phyloP scores from a whole-genome alignment of 1,284 basidiomycete species.

The Coniophora puteana region DNA sequence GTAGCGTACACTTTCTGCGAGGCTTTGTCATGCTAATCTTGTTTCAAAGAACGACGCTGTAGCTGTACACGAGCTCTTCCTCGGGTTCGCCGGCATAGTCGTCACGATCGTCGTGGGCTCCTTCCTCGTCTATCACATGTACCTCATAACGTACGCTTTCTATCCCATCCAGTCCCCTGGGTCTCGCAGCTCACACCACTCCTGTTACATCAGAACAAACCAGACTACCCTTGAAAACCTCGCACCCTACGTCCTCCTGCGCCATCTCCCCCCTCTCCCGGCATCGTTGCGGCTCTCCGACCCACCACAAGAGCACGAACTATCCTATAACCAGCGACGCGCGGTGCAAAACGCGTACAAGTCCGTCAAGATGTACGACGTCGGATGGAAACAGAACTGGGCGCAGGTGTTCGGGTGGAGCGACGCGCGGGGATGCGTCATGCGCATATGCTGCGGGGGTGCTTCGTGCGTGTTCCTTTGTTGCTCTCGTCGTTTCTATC shows the following conservation, averaged over 20 bases:
- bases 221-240: slow-evolving; percentile 84
- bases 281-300: slow-evolving; percentile 49
- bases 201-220: slow-evolving; percentile 58
- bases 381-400: slow-evolving; percentile 76
- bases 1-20: slow-evolving; percentile 18
- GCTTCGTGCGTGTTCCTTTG: slow-evolving; percentile 43
- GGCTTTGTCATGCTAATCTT: slow-evolving; percentile 8
- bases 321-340: slow-evolving; percentile 66
- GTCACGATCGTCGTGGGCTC: slow-evolving; percentile 73
- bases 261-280: slow-evolving; percentile 61
- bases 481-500: slow-evolving; percentile 3
- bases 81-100: slow-evolving; percentile 58
- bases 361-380: slow-evolving; percentile 67
- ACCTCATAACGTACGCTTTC: slow-evolving; percentile 72
- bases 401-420: slow-evolving; percentile 60
- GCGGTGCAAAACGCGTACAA: slow-evolving; percentile 67
- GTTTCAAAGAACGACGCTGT: slow-evolving; percentile 51
- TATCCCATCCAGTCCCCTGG: slow-evolving; percentile 5
- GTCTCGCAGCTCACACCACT: slow-evolving; percentile 3
- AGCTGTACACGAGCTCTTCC: slow-evolving; percentile 68
- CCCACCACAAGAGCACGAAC: slow-evolving; percentile 73
- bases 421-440: slow-evolving; percentile 44
- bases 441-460: slow-evolving; percentile 56
- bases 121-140: slow-evolving; percentile 77
- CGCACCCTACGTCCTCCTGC: slow-evolving; percentile 71